phyloP scores from a whole-genome alignment of 148 eudicot species.

The Amaranthus palmeri region DNA sequence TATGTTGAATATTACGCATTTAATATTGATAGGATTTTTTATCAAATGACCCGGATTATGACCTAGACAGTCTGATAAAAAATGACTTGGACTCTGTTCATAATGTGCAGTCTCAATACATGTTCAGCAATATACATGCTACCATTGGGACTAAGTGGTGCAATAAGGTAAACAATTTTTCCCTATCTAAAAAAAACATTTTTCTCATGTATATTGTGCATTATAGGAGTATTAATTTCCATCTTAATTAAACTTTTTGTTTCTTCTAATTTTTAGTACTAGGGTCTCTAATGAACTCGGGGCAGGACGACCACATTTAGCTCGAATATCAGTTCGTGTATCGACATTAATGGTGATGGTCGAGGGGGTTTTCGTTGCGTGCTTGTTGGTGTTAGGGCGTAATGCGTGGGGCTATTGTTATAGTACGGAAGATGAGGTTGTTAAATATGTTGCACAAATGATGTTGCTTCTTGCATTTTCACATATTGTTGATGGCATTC shows the following conservation, averaged over 20 bases:
- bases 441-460: constrained; percentile 48
- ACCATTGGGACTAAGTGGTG: constrained; percentile 24
- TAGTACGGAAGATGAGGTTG: constrained; percentile 44
- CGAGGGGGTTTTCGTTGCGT: constrained; percentile 36
- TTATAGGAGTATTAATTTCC: no score
- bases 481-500: constrained; percentile 36
- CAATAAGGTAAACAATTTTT: constrained; percentile 14
- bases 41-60: no score
- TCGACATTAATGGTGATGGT: constrained; percentile 32
- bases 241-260: background rate
- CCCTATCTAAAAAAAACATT: background rate
- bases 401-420: constrained; percentile 59
- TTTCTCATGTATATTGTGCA: no score
- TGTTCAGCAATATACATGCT: constrained; percentile 17
- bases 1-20: no score
- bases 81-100: background rate
- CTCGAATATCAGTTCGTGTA: constrained; percentile 47
- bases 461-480: constrained; percentile 37
- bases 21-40: no score
- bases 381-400: constrained; percentile 37
- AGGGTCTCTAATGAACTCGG: constrained; percentile 70
- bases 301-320: constrained; percentile 50
- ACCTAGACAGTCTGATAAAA: no score
- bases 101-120: constrained; percentile 20
- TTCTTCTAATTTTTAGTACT: constrained; percentile 23